Conservation (phyloP, 139 green algal genomes). For the Chlorella sp. region DNA sequence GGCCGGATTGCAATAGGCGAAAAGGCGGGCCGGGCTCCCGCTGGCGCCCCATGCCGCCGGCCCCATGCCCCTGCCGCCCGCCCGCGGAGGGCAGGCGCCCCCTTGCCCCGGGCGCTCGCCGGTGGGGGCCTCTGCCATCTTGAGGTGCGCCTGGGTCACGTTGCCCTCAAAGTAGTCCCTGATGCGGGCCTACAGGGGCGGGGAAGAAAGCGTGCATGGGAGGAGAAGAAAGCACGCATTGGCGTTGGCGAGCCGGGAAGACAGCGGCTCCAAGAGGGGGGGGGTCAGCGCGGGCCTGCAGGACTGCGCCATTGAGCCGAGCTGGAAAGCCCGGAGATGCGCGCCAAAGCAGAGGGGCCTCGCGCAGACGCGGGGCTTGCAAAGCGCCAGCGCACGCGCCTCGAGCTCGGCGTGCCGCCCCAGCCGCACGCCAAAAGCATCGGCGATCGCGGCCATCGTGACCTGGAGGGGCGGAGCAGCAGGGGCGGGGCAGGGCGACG, state of each 20-base stretch:
- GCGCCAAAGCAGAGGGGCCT: no score
- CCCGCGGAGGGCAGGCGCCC: not conserved
- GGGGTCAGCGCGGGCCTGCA: no score
- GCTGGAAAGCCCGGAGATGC: no score
- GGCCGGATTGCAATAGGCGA: no score
- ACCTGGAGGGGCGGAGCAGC: slow-evolving; percentile 50
- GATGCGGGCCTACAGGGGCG: slow-evolving; percentile 62
- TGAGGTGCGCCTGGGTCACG: slow-evolving; percentile 78
- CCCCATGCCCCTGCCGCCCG: not conserved
- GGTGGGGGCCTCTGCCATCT: slow-evolving; percentile 80
- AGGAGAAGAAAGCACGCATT: no score
- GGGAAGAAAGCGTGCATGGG: not conserved
- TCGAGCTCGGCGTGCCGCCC: slow-evolving; percentile 1
- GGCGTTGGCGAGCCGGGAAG: no score
- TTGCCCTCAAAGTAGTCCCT: slow-evolving; percentile 64
- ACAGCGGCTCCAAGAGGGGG: no score
- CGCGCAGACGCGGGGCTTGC: no score
- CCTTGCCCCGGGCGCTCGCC: not conserved
- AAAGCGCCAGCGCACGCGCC: no score
- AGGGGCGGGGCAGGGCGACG: not conserved
- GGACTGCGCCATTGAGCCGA: no score
- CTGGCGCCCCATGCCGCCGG: no score
- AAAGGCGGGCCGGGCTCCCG: no score
- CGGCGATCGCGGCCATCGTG: slow-evolving; percentile 55
- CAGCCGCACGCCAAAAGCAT: slow-evolving; percentile 43